Conservation (phyloP, 2,329 filamentous ascomycete genomes). For the Penicillium sp. region DNA sequence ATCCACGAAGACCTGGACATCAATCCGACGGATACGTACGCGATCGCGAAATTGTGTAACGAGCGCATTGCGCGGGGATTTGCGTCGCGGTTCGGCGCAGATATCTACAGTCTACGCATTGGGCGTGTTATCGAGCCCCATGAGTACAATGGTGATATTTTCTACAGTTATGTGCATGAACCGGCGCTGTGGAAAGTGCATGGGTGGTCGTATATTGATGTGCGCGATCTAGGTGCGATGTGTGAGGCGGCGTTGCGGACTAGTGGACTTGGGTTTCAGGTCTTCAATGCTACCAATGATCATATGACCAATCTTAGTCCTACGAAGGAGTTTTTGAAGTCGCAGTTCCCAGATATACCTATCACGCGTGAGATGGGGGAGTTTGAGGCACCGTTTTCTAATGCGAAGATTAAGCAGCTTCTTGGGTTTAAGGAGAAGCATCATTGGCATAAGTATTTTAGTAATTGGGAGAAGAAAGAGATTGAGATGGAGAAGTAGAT, state of each 20-base stretch:
- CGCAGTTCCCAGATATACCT: constrained; percentile 48
- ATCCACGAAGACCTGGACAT: constrained; percentile 59
- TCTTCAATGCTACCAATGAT: constrained; percentile 64
- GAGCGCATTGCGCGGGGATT: constrained; percentile 59
- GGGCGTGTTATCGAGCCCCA: constrained; percentile 63
- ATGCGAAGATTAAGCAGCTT: constrained; percentile 58
- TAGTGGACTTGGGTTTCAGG: constrained; percentile 56
- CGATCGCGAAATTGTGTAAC: constrained; percentile 58
- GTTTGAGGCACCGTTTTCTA: constrained; percentile 60
- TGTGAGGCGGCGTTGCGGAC: constrained; percentile 55
- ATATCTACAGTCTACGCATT: constrained; percentile 62
- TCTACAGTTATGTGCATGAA: constrained; percentile 51
- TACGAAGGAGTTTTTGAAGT: constrained; percentile 53
- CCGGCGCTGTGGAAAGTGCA: constrained; percentile 56
- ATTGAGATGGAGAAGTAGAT: neutral
- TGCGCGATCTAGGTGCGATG: constrained; percentile 60
- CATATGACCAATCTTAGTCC: constrained; percentile 53
- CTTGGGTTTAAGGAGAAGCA: constrained; percentile 60
- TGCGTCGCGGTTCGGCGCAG: constrained; percentile 52
- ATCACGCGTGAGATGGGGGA: constrained; percentile 57
- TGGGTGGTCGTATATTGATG: constrained; percentile 64
- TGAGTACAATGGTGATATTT: constrained; percentile 54
- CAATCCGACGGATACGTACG: constrained; percentile 63
- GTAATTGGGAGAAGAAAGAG: constrained; percentile 16
- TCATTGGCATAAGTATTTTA: constrained; percentile 22